Conservation (phyloP, 1,284 basidiomycete species). For the Moesziomyces sp. region DNA sequence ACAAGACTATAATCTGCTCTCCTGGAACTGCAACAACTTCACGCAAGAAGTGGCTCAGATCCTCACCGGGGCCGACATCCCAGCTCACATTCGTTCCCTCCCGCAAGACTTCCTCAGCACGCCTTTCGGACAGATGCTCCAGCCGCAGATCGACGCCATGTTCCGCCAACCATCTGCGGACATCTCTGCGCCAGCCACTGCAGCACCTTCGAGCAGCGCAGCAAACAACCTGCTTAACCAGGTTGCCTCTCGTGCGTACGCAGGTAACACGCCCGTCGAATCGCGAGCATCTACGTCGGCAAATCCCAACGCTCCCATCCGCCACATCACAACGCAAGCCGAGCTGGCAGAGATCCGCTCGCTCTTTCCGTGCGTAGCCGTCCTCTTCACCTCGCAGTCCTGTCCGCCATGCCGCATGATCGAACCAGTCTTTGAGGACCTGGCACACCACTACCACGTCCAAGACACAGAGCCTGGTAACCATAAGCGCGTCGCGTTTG, state of each 20-base stretch:
- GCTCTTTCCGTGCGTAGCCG: conserved; percentile 72
- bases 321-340: conserved; percentile 15
- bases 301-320: conserved; percentile 70
- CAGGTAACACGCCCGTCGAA: conserved; percentile 67
- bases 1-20: conserved; percentile 81
- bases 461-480: conserved; percentile 22
- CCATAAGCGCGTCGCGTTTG: conserved; percentile 55
- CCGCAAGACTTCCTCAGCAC: conserved; percentile 89
- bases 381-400: conserved; percentile 76
- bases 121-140: conserved; percentile 84
- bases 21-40: conserved; percentile 72
- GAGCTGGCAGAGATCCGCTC: conserved; percentile 53
- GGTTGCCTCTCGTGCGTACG: conserved; percentile 73
- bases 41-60: conserved; percentile 76
- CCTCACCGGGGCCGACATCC: conserved; percentile 62
- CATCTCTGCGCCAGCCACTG: conserved; percentile 7
- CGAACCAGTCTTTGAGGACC: conserved; percentile 75
- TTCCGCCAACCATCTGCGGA: conserved; percentile 27
- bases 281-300: conserved; percentile 70
- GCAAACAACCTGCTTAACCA: conserved; percentile 29
- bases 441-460: conserved; percentile 72
- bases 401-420: conserved; percentile 76
- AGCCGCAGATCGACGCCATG: conserved; percentile 80
- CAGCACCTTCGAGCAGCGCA: background rate
- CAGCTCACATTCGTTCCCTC: conserved; percentile 55